Evolutionary conservation across 2,329 filamentous ascomycete genomes (phyloP).

Genomic region (Lithohypha guttulata): DNA sequence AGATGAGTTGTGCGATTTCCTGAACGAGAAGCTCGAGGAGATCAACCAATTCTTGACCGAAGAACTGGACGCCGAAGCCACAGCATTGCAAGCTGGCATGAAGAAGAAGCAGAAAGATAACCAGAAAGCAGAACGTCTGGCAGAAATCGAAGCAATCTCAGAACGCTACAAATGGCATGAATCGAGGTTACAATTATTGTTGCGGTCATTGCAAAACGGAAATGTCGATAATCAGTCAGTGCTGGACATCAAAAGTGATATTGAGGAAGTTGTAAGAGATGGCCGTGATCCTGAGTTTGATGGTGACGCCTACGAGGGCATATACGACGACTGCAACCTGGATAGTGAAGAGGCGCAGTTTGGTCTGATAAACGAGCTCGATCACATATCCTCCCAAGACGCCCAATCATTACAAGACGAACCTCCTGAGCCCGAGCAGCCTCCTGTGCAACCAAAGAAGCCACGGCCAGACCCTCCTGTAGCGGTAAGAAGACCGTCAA

Average conservation of each 20-base stretch:
- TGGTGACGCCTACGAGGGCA: slow-evolving; percentile 66
- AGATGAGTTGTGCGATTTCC: slow-evolving; percentile 74
- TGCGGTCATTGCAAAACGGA: slow-evolving; percentile 84
- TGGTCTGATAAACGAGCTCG: slow-evolving; percentile 68
- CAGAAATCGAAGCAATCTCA: slow-evolving; percentile 70
- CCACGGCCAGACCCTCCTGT: slow-evolving; percentile 48
- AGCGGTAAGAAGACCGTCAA: slow-evolving; percentile 60
- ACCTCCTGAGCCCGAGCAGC: slow-evolving; percentile 43
- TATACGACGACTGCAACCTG: slow-evolving; percentile 90
- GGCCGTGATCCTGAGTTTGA: slow-evolving; percentile 81
- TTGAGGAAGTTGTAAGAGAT: slow-evolving; percentile 89
- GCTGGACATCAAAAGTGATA: slow-evolving; percentile 77
- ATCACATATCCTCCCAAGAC: slow-evolving; percentile 90
- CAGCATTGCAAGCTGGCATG: slow-evolving; percentile 73
- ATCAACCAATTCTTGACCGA: slow-evolving; percentile 71
- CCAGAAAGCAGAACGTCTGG: slow-evolving; percentile 74
- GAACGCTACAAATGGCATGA: slow-evolving; percentile 97
- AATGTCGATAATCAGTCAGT: slow-evolving; percentile 81
- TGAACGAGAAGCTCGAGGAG: slow-evolving; percentile 79
- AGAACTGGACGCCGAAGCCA: slow-evolving; percentile 77
- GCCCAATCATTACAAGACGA: slow-evolving; percentile 87
- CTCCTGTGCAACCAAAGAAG: slow-evolving; percentile 44
- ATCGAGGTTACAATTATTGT: slow-evolving; percentile 78
- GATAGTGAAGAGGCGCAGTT: slow-evolving; percentile 84
- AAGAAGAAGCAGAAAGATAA: slow-evolving; percentile 90